Base-by-base conservation (phyloP, 2,329 filamentous ascomycete species). In the Pyrenochaeta sp. region DNA sequence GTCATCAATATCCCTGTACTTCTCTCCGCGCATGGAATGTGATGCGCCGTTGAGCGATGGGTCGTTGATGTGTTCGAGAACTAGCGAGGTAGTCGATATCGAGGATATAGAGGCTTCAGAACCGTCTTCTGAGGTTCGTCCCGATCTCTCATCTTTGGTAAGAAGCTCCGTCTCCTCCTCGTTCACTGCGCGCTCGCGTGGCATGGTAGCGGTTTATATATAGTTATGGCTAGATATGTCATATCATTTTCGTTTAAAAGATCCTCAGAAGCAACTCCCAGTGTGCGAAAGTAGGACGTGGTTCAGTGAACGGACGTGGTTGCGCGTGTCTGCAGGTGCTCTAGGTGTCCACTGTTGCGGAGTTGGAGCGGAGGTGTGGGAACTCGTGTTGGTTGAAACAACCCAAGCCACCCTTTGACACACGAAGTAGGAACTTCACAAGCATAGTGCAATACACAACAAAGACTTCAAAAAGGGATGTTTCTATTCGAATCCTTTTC, bases 81-180 rank as follows among this genome's bases (percentile, higher is more conserved):
- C 86, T 12, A 95, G 82, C 65, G 91, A 94, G 3, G 89, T 92
- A 10, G 91, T 94, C 30, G 91, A 95, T n/a, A 87, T 87, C 35
- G 89, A 89, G n/a, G 89, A 91, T 40, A 85, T 75, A 3, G 90
- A 91, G 57, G 83, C 83, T 47, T 71, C 69, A 5, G 63, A 72
- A 40, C 67, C 67, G 58, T 74, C 74, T 56, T 74, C 68, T 52
- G 74, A 75, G 53, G 58, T 53, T 54, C 67, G 70, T 49, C 67
- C 50, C 33, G 67, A 54, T 43, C 57, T 55, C 48, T 75, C 67
- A 32, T 74, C 61, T 42, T 68, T 67, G 23, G 74, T 78, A 18
- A 82, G 73, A 53, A 79, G 79, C 64, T 78, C 73, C 50, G 75
- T 73, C 72, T 82, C 79, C 67, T 81, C 79, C 58, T 77, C 73